Evolutionary conservation across 192 early-diverging fungal species (phyloP).

Genomic region (Podila epigama): DNA sequence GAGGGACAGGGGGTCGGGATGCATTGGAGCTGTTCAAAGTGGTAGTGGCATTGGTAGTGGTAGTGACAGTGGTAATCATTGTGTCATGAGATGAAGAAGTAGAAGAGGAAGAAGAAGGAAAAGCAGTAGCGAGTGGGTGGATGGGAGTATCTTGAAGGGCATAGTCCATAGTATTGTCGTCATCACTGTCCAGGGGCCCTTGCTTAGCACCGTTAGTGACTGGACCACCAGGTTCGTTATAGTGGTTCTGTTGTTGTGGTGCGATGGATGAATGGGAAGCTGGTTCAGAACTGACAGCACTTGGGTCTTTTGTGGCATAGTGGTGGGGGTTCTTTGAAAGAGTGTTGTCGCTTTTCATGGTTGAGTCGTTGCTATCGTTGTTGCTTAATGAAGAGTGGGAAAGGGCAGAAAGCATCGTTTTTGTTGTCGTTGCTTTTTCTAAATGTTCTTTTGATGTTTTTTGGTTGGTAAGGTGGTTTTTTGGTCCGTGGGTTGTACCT

Average conservation of each 20-base stretch:
- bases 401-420: conserved; percentile 21
- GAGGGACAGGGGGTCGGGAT: conserved; percentile 15
- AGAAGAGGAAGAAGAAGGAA: background rate
- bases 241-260: background rate
- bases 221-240: conserved; percentile 13
- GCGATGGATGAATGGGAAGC: background rate
- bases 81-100: background rate
- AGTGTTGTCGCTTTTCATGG: background rate
- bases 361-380: conserved; percentile 3
- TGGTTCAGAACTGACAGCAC: background rate
- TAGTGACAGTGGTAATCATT: too few relatives aligned
- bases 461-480: background rate
- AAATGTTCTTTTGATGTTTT: background rate
- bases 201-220: too few relatives aligned
- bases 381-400: conserved; percentile 30
- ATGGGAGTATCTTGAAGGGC: conserved; percentile 5
- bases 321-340: conserved; percentile 4
- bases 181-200: background rate
- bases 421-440: background rate
- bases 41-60: background rate
- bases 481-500: too few relatives aligned
- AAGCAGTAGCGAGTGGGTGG: conserved; percentile 18
- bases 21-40: conserved; percentile 15
- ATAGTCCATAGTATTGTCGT: conserved; percentile 12
- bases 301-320: background rate